Evolutionary conservation across 805 yeast genomes (phyloP).

Genomic region (Zygosaccharomyces bailii): DNA sequence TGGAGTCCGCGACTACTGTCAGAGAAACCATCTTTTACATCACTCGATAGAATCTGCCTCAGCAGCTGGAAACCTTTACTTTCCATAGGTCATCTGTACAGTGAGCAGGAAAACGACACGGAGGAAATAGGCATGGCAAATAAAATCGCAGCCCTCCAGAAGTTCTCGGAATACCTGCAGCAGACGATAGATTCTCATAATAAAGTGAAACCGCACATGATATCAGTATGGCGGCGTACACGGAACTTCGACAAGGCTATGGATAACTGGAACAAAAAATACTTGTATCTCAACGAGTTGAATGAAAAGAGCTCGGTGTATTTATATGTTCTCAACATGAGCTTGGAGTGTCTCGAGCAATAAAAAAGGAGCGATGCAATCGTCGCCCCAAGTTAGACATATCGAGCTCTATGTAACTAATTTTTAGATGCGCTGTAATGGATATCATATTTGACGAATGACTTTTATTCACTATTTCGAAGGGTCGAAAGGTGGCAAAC

Average conservation of each 20-base stretch:
- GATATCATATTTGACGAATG: background rate
- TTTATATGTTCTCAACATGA: slow-evolving; percentile 34
- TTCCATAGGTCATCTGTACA: slow-evolving; percentile 21
- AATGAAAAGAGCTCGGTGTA: slow-evolving; percentile 37
- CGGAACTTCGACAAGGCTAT: slow-evolving; percentile 32
- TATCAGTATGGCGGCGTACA: slow-evolving; percentile 36
- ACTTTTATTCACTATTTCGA: background rate
- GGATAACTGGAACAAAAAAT: slow-evolving; percentile 43
- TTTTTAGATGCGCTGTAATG: too few species aligned
- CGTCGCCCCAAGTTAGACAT: too few species aligned
- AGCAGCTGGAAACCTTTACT: slow-evolving; percentile 27
- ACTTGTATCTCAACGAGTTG: slow-evolving; percentile 38
- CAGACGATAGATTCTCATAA: slow-evolving; percentile 44
- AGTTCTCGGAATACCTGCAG: slow-evolving; percentile 41
- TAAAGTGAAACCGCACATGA: slow-evolving; percentile 37
- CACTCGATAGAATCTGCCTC: slow-evolving; percentile 5
- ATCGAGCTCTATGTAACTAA: too few species aligned
- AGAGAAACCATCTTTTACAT: background rate
- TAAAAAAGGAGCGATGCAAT: background rate
- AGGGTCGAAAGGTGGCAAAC: slow-evolving; percentile 6
- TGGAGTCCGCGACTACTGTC: slow-evolving; percentile 46
- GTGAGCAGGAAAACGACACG: slow-evolving; percentile 18
- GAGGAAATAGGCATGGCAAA: slow-evolving; percentile 10
- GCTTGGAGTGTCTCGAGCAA: slow-evolving; percentile 8
- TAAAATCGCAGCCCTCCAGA: slow-evolving; percentile 29